phyloP scores from a whole-genome alignment of 805 yeast genomes.

The Saccharomycopsis fodiens region DNA sequence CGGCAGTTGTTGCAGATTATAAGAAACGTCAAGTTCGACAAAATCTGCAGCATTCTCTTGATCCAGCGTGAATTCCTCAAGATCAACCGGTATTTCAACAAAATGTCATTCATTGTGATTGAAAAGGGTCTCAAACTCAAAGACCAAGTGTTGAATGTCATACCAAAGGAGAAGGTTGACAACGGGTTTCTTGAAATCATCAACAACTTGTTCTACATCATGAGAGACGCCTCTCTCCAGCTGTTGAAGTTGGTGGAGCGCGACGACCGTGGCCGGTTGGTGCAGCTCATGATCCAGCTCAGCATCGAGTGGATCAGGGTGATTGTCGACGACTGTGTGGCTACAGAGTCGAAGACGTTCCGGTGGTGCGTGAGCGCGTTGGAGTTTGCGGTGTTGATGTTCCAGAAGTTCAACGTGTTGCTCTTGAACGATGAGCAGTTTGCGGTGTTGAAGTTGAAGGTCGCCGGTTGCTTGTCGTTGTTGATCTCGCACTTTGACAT shows the following conservation, averaged over 20 bases:
- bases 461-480: conserved; percentile 90
- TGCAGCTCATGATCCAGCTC: conserved; percentile 46
- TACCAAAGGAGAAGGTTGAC: background rate
- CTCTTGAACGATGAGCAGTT: conserved; percentile 76
- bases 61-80: conserved; percentile 17
- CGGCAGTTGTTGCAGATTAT: conserved; percentile 5
- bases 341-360: conserved; percentile 85
- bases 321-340: conserved; percentile 89
- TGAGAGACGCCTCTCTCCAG: conserved; percentile 15
- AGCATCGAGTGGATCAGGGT: conserved; percentile 90
- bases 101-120: conserved; percentile 11
- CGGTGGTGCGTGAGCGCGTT: conserved; percentile 95
- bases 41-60: conserved; percentile 13
- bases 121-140: conserved; percentile 16
- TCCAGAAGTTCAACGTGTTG: conserved; percentile 81
- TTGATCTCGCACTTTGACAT: conserved; percentile 94
- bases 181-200: conserved; percentile 13
- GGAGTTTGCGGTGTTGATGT: conserved; percentile 93
- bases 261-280: conserved; percentile 1
- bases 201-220: conserved; percentile 16
- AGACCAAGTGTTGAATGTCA: conserved; percentile 2
- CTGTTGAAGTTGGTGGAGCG: conserved; percentile 13
- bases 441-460: conserved; percentile 61
- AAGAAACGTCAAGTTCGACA: conserved; percentile 7
- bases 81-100: conserved; percentile 13